Base-by-base conservation (phyloP, 129 eudicot species). In the Rutidosis leptorrhynchoides region DNA sequence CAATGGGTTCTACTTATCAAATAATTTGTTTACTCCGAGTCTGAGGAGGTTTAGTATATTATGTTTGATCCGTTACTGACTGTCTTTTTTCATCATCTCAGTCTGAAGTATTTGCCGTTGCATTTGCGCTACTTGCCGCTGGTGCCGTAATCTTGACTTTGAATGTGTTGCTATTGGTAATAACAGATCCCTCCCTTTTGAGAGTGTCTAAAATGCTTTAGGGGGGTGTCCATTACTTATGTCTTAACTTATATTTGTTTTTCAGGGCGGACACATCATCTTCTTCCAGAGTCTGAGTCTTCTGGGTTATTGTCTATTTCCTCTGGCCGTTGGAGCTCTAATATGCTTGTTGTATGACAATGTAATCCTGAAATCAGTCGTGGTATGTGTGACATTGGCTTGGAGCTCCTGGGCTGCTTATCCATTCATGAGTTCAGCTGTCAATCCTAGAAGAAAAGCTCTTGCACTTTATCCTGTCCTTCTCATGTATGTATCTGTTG, bases 351-450 rank as follows among this genome's bases (percentile, higher is more conserved):
- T 92, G 68, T 79, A 79, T 60, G 91, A 85, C 79, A 92, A 82
- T 24, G 90, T 88, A 19, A 71, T 85, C 15, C 6, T 92, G 46
- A 92, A 92, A 76, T 65, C 85, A 53, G 86, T 85, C 19, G 96
- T 92, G 59, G 98, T 92, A 14, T 81, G 79, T 25, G 82, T 92
- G 56, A 78, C 89, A 15, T 78, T 92, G 75, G 90, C 96, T 2
- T 92, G 98, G 98, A 92, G 98, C 73, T 83, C 90, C 7, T 92
- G 98, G 98, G 96, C 98, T 14, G 98, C 98, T 9, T 92, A 92
- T 70, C 98, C 98, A 1, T 92, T 92, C 83, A 92, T 92, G 82
- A 92, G 98, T 70, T 83, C 82, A 22, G 98, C 98, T 7, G 98
- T 92, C 21, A 83, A 81, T 62, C 98, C 98, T 0, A 76, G 90